Evolutionary conservation across 2,329 filamentous ascomycete species (phyloP).

Genomic region (Albophoma yamanashiensis): DNA sequence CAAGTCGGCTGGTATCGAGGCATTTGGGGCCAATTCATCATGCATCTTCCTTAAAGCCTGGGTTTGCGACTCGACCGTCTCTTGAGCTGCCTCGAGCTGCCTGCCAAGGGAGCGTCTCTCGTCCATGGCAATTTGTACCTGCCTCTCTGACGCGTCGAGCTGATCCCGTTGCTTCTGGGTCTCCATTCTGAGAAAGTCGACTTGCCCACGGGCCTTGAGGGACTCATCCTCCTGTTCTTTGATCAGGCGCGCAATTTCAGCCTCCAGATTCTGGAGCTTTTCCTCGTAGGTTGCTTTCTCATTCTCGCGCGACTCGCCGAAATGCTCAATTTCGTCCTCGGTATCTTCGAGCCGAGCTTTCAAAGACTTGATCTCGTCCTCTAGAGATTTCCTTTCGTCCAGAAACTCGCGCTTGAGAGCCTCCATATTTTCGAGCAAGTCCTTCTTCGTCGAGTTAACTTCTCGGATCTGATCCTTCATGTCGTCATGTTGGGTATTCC

Average conservation of each 20-base stretch:
- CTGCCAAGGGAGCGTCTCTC: conserved; percentile 39
- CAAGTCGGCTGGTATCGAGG: conserved; percentile 43
- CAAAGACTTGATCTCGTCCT: conserved; percentile 66
- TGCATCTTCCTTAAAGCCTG: conserved; percentile 49
- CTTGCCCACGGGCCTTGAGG: conserved; percentile 49
- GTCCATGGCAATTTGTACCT: conserved; percentile 45
- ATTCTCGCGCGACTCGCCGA: conserved; percentile 73
- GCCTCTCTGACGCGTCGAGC: conserved; percentile 45
- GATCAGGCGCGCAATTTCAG: conserved; percentile 56
- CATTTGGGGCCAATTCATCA: conserved; percentile 43
- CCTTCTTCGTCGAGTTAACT: conserved; percentile 82
- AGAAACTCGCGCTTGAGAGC: conserved; percentile 82
- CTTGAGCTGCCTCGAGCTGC: conserved; percentile 39
- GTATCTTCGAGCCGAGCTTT: conserved; percentile 74
- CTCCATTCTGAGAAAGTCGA: conserved; percentile 53
- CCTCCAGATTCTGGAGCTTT: conserved; percentile 55
- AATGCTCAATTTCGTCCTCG: conserved; percentile 83
- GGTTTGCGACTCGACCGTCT: conserved; percentile 39
- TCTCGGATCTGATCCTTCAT: conserved; percentile 68
- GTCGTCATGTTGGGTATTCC: conserved; percentile 45
- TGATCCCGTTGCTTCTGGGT: conserved; percentile 47
- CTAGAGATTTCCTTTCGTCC: conserved; percentile 71
- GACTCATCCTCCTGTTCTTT: conserved; percentile 46
- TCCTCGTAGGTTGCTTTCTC: conserved; percentile 63
- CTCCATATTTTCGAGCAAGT: conserved; percentile 90